A percentile compares a stretch with the other conserved stretches of the same genome.
phyloP scores from a whole-genome alignment of 768 basidiomycete genomes.

The Pisolithus albus region DNA sequence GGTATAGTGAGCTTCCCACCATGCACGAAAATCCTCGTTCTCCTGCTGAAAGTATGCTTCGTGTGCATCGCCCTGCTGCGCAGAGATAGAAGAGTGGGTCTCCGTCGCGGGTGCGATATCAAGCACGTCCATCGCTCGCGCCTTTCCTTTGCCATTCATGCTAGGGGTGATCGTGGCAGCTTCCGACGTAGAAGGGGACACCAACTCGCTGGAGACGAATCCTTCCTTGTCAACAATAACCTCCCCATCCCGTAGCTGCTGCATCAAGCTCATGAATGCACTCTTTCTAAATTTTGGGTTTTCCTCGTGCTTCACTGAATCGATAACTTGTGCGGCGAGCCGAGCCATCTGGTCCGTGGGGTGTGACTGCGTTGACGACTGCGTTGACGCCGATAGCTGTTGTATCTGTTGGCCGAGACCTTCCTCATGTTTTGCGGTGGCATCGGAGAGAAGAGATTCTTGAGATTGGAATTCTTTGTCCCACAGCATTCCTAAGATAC shows the following conservation, averaged over 20 bases:
- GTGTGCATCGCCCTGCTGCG: conserved; percentile 35
- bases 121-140: conserved; percentile 29
- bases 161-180: conserved; percentile 20
- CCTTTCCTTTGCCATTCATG: conserved; percentile 60
- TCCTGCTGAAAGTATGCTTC: conserved; percentile 69
- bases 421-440: conserved; percentile 1
- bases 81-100: not conserved
- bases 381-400: conserved; percentile 15
- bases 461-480: conserved; percentile 60
- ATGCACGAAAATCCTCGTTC: conserved; percentile 57
- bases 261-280: conserved; percentile 82
- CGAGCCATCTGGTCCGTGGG: conserved; percentile 63
- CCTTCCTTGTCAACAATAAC: conserved; percentile 73
- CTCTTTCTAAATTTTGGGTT: conserved; percentile 85
- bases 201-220: conserved; percentile 51
- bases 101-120: conserved; percentile 1
- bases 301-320: conserved; percentile 65
- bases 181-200: conserved; percentile 6
- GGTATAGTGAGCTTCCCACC: conserved; percentile 46
- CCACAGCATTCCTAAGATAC: conserved; percentile 35
- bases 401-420: conserved; percentile 11
- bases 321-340: conserved; percentile 71
- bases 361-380: conserved; percentile 19
- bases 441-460: conserved; percentile 32
- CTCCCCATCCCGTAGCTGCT: conserved; percentile 71